Conservation (phyloP, 169 alveolate genomes). For the Plasmodium cynomolgi region DNA sequence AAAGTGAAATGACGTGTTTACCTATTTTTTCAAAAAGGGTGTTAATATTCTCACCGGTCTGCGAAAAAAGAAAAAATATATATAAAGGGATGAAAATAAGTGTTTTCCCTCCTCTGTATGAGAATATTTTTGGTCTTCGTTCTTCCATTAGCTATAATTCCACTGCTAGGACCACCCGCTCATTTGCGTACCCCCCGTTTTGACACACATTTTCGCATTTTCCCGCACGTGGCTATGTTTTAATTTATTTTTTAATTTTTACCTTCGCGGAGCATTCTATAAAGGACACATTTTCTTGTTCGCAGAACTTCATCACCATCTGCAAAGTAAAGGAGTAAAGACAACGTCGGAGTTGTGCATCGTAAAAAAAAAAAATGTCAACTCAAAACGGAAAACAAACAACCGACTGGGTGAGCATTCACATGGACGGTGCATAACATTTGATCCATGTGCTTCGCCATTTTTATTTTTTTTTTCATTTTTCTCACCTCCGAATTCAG, state of each 20-base stretch:
- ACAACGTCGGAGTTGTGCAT: background rate
- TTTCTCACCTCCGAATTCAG: slow-evolving; percentile 66
- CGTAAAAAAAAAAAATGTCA: background rate
- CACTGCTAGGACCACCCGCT: background rate
- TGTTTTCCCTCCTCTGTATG: background rate
- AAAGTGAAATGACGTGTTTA: background rate
- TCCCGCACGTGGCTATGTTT: background rate
- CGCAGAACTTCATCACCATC: slow-evolving; percentile 77
- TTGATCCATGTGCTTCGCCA: background rate
- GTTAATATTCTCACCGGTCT: slow-evolving; percentile 81
- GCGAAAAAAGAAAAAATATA: background rate
- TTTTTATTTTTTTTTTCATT: background rate
- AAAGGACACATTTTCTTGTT: slow-evolving; percentile 70
- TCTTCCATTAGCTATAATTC: background rate
- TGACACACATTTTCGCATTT: background rate
- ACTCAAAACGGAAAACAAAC: background rate
- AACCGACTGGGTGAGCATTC: background rate
- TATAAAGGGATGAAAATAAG: background rate
- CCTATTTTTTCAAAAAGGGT: slow-evolving; percentile 79
- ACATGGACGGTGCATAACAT: background rate
- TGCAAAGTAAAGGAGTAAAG: slow-evolving; percentile 1
- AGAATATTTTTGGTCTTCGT: background rate
- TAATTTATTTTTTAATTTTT: background rate
- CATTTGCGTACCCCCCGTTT: background rate
- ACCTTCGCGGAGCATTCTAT: slow-evolving; percentile 83